Evolutionary conservation across 192 early-diverging fungal genomes (phyloP).

Genomic region (Coemansia sp.): DNA sequence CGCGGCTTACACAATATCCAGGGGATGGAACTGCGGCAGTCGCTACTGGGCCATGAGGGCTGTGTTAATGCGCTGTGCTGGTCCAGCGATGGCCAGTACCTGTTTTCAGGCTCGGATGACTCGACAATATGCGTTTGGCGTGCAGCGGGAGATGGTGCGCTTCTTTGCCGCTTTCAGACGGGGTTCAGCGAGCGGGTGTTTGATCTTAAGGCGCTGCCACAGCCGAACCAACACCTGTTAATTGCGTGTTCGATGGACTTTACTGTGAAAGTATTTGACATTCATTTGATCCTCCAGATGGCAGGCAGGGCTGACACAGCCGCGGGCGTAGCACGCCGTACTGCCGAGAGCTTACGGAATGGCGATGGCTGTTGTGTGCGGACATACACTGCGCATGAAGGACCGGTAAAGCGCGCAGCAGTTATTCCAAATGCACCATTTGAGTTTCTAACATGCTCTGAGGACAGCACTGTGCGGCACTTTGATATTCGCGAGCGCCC

Average conservation of each 20-base stretch:
- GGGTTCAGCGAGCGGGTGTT: constrained; percentile 79
- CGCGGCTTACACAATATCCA: constrained; percentile 10
- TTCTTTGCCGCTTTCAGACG: constrained; percentile 40
- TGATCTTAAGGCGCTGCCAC: constrained; percentile 66
- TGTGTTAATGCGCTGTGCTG: constrained; percentile 54
- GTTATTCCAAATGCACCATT: constrained; percentile 46
- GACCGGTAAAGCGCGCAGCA: constrained; percentile 53
- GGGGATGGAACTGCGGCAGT: constrained; percentile 24
- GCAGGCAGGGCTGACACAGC: constrained; percentile 3
- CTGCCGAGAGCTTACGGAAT: neutral
- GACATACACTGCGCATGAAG: constrained; percentile 53
- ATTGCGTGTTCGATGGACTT: constrained; percentile 65
- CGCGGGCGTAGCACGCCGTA: neutral
- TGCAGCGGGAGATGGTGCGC: constrained; percentile 42
- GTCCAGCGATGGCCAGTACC: constrained; percentile 54
- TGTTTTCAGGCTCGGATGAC: constrained; percentile 65
- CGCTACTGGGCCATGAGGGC: constrained; percentile 41
- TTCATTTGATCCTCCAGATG: constrained; percentile 14
- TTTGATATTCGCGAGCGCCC: constrained; percentile 56
- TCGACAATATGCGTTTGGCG: constrained; percentile 56
- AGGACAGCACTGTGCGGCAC: constrained; percentile 59
- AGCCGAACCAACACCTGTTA: constrained; percentile 56
- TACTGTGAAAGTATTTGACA: constrained; percentile 57
- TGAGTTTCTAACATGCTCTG: constrained; percentile 59
- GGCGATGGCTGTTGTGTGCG: constrained; percentile 27